phyloP scores from a whole-genome alignment of 495 filamentous ascomycete species.

The Xylaria acuta region DNA sequence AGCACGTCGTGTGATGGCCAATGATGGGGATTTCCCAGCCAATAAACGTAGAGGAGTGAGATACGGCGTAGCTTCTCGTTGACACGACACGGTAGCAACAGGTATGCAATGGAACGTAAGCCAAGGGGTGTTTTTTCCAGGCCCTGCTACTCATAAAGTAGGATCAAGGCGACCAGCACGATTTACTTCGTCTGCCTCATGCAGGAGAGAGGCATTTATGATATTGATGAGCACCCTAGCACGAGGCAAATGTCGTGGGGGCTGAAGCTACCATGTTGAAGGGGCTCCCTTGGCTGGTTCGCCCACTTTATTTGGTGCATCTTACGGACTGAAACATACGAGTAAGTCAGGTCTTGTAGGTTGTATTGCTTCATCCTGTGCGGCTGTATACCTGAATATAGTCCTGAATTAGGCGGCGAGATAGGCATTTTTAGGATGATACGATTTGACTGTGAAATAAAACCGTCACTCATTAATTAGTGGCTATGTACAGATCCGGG shows the following conservation, averaged over 20 bases:
- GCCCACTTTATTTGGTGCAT: not conserved
- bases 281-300: not conserved
- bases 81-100: not conserved
- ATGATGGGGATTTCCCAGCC: not conserved
- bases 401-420: not conserved
- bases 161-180: not conserved
- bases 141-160: not conserved
- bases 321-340: not conserved
- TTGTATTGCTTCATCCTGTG: not conserved
- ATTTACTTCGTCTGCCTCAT: not conserved
- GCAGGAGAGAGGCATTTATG: not conserved
- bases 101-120: not conserved
- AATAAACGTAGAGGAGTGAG: not conserved
- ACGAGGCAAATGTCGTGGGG: not conserved
- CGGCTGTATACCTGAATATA: not conserved
- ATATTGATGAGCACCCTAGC: not conserved
- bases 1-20: not conserved
- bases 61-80: not conserved
- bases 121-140: not conserved
- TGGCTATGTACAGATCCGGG: not conserved
- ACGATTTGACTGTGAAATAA: not conserved
- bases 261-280: not conserved
- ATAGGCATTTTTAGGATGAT: not conserved
- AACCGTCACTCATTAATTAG: not conserved
- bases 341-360: not conserved